phyloP scores from a whole-genome alignment of 257 asterid species.

The Nicotiana benthamiana region DNA sequence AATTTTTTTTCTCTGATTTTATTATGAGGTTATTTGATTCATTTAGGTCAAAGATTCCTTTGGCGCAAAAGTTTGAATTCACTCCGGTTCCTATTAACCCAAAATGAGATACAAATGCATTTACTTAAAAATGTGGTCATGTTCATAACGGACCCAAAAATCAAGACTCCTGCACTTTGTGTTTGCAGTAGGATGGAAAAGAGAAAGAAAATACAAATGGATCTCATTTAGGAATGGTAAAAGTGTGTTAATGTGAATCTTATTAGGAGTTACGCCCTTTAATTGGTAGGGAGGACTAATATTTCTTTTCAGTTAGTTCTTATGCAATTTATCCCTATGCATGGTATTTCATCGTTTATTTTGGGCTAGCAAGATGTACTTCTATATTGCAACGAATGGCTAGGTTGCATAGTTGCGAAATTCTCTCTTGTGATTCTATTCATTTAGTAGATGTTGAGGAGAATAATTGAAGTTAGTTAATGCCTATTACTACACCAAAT shows the following conservation, averaged over 20 bases:
- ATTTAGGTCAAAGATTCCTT: neutral
- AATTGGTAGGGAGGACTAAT: neutral
- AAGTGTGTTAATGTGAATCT: neutral
- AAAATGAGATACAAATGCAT: neutral
- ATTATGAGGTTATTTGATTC: neutral
- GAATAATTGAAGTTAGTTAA: constrained; percentile 2
- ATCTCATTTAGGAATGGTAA: neutral
- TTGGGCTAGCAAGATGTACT: neutral
- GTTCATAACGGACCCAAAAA: neutral
- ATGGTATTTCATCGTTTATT: neutral
- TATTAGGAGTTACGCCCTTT: neutral
- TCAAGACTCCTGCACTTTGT: neutral
- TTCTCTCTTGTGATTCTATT: neutral
- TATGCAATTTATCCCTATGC: neutral
- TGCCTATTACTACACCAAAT: neutral
- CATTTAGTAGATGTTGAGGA: neutral
- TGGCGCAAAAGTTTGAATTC: neutral
- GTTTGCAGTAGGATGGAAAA: neutral
- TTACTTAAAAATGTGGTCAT: neutral
- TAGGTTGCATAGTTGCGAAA: neutral
- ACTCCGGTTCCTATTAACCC: neutral
- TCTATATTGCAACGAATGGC: neutral
- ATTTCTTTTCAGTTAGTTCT: neutral
- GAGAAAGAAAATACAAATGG: neutral
- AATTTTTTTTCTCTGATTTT: neutral